Conservation (phyloP, 495 filamentous ascomycete species). For the Clavariopsis aquatica region DNA sequence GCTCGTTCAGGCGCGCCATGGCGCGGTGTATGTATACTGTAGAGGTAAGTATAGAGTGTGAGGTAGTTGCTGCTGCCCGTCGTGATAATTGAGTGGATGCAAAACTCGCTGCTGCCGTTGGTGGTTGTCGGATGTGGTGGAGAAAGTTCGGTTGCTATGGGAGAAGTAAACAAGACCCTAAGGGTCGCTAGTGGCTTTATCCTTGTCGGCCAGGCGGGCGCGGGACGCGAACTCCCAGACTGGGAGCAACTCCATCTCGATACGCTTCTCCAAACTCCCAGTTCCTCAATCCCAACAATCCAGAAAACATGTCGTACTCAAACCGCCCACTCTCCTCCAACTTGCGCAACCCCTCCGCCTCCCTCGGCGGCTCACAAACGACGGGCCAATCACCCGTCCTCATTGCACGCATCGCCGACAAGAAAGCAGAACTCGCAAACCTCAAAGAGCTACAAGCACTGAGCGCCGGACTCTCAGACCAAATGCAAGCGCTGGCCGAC, state of each 20-base stretch:
- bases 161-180: slow-evolving; percentile 18
- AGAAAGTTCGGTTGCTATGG: slow-evolving; percentile 20
- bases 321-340: slow-evolving; percentile 63
- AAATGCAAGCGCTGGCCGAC: slow-evolving; percentile 88
- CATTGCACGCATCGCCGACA: slow-evolving; percentile 85
- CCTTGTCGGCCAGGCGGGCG: slow-evolving; percentile 1
- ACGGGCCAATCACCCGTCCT: slow-evolving; percentile 76
- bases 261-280: background rate
- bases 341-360: slow-evolving; percentile 61
- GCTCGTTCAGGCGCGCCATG: slow-evolving; percentile 94
- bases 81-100: slow-evolving; percentile 9
- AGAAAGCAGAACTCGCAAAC: slow-evolving; percentile 89
- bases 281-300: no score
- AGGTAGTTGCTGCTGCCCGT: background rate
- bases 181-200: background rate
- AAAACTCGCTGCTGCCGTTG: slow-evolving; percentile 34
- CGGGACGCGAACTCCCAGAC: slow-evolving; percentile 2
- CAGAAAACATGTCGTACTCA: slow-evolving; percentile 60
- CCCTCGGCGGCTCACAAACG: slow-evolving; percentile 46
- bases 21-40: slow-evolving; percentile 36
- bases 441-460: slow-evolving; percentile 84
- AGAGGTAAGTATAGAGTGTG: slow-evolving; percentile 34
- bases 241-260: background rate
- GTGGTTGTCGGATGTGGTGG: background rate
- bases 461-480: slow-evolving; percentile 78